Evolutionary conservation across 2,329 filamentous ascomycete species (phyloP).

Genomic region (Pseudogymnoascus sp.): DNA sequence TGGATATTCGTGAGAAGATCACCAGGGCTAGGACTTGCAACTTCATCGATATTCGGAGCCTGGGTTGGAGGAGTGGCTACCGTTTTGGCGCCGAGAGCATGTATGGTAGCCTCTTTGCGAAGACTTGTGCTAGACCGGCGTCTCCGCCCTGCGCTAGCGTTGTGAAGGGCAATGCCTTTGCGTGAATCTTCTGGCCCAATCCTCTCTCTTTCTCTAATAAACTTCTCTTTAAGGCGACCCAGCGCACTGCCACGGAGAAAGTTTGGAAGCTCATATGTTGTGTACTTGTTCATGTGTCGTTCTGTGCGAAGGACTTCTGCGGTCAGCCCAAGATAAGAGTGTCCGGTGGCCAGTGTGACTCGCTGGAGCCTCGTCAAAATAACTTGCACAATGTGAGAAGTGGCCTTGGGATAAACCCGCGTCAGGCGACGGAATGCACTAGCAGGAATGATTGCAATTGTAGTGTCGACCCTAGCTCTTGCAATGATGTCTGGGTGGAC

Average conservation of each 20-base stretch:
- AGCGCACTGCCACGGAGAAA: constrained; percentile 78
- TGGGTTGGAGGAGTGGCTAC: constrained; percentile 13
- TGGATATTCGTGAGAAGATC: constrained; percentile 77
- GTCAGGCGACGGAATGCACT: constrained; percentile 91
- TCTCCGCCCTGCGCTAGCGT: constrained; percentile 57
- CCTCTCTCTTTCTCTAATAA: constrained; percentile 74
- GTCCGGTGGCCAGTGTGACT: constrained; percentile 89
- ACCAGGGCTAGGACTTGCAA: constrained; percentile 55
- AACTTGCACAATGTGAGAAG: constrained; percentile 94
- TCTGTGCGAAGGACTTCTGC: constrained; percentile 90
- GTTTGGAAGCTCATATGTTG: constrained; percentile 84
- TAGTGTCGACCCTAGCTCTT: constrained; percentile 92
- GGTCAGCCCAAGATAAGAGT: constrained; percentile 87
- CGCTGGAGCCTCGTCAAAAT: constrained; percentile 90
- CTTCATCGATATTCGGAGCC: constrained; percentile 26
- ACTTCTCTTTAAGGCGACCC: constrained; percentile 85
- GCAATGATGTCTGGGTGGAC: constrained; percentile 96
- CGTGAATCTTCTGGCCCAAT: constrained; percentile 71
- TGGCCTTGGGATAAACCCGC: constrained; percentile 89
- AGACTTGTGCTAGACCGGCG: constrained; percentile 67
- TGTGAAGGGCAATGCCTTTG: constrained; percentile 94
- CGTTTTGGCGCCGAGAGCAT: constrained; percentile 39
- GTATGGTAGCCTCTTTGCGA: constrained; percentile 70
- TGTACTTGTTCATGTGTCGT: constrained; percentile 88
- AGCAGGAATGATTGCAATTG: constrained; percentile 95